Evolutionary conservation across 345 rosid genomes (phyloP).

Genomic region (Linum usitatissimum): DNA sequence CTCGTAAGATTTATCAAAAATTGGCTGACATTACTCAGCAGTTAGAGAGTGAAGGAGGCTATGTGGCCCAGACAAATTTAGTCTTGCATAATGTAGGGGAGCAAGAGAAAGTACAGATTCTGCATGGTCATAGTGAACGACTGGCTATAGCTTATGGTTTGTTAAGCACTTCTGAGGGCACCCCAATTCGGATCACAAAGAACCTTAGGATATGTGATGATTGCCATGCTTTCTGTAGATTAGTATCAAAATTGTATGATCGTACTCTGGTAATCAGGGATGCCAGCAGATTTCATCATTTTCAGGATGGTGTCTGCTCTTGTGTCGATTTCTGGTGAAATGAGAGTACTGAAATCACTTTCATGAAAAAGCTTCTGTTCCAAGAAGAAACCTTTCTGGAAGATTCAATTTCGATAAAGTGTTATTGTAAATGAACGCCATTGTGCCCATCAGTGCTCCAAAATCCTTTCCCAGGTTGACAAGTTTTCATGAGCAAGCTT

Average conservation of each 20-base stretch:
- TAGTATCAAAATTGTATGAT: conserved; percentile 47
- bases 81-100: conserved; percentile 56
- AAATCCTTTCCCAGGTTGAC: no score
- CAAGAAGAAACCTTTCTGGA: no score
- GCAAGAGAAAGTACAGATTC: conserved; percentile 55
- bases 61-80: conserved; percentile 53
- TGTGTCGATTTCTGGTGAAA: conserved; percentile 73
- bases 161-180: conserved; percentile 33
- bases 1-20: conserved; percentile 38
- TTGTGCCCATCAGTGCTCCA: no score
- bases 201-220: conserved; percentile 73
- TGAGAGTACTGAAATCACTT: conserved; percentile 1
- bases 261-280: conserved; percentile 65
- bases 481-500: no score
- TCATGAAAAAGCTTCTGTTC: conserved; percentile 6
- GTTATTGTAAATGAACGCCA: no score
- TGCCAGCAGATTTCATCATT: conserved; percentile 83
- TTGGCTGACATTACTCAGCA: conserved; percentile 39
- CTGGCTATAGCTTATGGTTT: conserved; percentile 64
- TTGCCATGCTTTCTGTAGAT: conserved; percentile 71
- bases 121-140: conserved; percentile 74
- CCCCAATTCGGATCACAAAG: conserved; percentile 52
- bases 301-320: conserved; percentile 64
- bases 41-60: conserved; percentile 52
- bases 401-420: no score